A percentile compares a stretch with the other conserved stretches of the same genome.
Evolutionary conservation across 495 filamentous ascomycete species (phyloP).

Genomic region (Neurospora sp.): DNA sequence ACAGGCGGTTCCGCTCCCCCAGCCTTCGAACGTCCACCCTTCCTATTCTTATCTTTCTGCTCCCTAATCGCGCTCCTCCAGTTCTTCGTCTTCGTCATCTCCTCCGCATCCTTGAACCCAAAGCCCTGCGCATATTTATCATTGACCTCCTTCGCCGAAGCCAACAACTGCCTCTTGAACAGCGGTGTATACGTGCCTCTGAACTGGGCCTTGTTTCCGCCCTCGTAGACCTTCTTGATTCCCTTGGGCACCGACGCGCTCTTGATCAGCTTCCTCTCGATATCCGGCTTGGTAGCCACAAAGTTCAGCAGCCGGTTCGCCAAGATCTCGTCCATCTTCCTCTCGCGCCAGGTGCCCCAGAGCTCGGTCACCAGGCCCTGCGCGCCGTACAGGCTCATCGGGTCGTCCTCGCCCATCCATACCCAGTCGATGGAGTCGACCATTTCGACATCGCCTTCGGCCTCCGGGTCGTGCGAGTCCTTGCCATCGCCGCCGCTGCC

Average conservation of each 20-base stretch:
- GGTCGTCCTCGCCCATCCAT: slow-evolving; percentile 52
- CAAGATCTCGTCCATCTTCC: slow-evolving; percentile 83
- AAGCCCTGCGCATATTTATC: slow-evolving; percentile 64
- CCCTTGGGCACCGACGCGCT: slow-evolving; percentile 21
- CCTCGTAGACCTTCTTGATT: slow-evolving; percentile 56
- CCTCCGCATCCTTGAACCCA: slow-evolving; percentile 40
- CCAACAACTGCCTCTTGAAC: slow-evolving; percentile 51
- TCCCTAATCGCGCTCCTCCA: slow-evolving; percentile 24
- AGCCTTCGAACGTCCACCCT: slow-evolving; percentile 14
- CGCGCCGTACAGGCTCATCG: slow-evolving; percentile 42
- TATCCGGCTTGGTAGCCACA: slow-evolving; percentile 42
- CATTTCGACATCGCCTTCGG: slow-evolving; percentile 17
- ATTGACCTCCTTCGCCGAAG: slow-evolving; percentile 61
- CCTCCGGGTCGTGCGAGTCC: slow-evolving; percentile 27
- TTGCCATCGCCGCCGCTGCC: slow-evolving; percentile 5
- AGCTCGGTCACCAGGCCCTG: slow-evolving; percentile 58
- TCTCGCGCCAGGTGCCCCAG: slow-evolving; percentile 72
- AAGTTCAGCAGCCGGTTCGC: slow-evolving; percentile 56
- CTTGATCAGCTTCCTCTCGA: slow-evolving; percentile 5
- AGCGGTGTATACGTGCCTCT: slow-evolving; percentile 64
- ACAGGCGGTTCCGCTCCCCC: not conserved
- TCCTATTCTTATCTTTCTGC: slow-evolving; percentile 5
- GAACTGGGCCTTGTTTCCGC: slow-evolving; percentile 47
- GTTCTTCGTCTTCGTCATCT: slow-evolving; percentile 29
- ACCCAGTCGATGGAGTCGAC: slow-evolving; percentile 67